A percentile compares a stretch with the other conserved stretches of the same genome.
Conservation (phyloP, 139 green algal genomes). For the Trebouxia sp. region DNA sequence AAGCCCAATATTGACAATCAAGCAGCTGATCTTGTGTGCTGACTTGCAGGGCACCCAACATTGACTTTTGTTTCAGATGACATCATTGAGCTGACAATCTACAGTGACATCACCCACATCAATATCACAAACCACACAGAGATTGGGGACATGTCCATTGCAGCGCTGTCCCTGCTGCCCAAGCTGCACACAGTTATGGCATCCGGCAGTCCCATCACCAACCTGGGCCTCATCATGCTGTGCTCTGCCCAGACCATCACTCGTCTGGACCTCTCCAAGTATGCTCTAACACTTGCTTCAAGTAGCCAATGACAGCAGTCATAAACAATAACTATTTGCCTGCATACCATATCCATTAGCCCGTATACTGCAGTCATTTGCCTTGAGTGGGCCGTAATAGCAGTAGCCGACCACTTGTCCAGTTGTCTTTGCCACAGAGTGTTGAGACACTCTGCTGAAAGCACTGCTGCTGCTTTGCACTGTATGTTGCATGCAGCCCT, state of each 20-base stretch:
- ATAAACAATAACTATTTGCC: neutral
- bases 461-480: no score
- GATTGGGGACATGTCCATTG: constrained; percentile 17
- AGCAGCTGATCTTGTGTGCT: neutral
- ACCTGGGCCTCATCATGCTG: constrained; percentile 20
- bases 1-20: neutral
- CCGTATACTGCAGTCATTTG: neutral
- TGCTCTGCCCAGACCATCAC: neutral
- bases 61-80: neutral
- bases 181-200: neutral
- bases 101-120: constrained; percentile 12
- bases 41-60: neutral
- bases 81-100: constrained; percentile 21
- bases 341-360: neutral
- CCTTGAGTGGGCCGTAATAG: neutral
- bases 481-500: no score
- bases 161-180: constrained; percentile 7
- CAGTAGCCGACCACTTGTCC: neutral
- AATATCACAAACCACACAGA: constrained; percentile 14
- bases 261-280: constrained; percentile 1
- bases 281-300: neutral
- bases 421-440: neutral
- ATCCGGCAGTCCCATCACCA: neutral
- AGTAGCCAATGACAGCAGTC: neutral
- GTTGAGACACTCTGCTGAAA: neutral